Conservation (phyloP, 495 filamentous ascomycete species). For the Aspergillus heteromorphus region DNA sequence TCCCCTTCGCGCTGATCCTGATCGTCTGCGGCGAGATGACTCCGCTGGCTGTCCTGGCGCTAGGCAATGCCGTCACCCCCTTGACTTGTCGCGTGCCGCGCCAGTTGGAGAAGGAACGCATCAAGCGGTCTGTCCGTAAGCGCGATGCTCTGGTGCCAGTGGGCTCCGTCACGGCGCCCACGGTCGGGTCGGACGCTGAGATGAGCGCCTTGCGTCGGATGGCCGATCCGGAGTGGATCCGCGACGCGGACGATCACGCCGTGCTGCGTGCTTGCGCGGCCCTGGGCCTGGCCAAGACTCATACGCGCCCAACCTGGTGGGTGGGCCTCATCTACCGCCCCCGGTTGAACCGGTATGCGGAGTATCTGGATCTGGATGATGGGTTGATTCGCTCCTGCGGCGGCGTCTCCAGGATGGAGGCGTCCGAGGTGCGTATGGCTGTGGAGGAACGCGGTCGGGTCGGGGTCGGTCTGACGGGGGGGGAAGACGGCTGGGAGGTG, state of each 20-base stretch:
- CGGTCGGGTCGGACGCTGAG: slow-evolving; percentile 20
- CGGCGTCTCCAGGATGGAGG: slow-evolving; percentile 45
- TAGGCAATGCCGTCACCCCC: slow-evolving; percentile 66
- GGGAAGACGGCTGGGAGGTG: slow-evolving; percentile 11
- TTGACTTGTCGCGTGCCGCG: slow-evolving; percentile 73
- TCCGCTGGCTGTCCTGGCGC: slow-evolving; percentile 63
- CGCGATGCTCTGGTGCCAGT: slow-evolving; percentile 15
- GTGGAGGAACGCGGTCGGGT: slow-evolving; percentile 45
- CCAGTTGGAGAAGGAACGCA: slow-evolving; percentile 57
- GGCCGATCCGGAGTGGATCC: slow-evolving; percentile 17
- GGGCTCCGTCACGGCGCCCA: slow-evolving; percentile 11
- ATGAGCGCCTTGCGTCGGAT: slow-evolving; percentile 22
- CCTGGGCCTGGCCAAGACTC: slow-evolving; percentile 41
- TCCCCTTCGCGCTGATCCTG: slow-evolving; percentile 66
- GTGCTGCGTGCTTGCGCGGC: slow-evolving; percentile 40
- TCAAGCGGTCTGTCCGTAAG: slow-evolving; percentile 41
- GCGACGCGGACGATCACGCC: slow-evolving; percentile 15
- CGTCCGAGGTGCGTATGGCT: slow-evolving; percentile 51
- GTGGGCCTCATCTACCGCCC: slow-evolving; percentile 35
- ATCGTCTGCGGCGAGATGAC: slow-evolving; percentile 80
- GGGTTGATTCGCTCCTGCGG: slow-evolving; percentile 46
- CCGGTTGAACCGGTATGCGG: slow-evolving; percentile 36
- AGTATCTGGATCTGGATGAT: slow-evolving; percentile 58
- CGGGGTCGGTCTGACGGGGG: slow-evolving; percentile 19
- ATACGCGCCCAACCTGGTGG: slow-evolving; percentile 24